Evolutionary conservation across 805 yeast genomes (phyloP).

Genomic region (Candida khao-thaluensis): DNA sequence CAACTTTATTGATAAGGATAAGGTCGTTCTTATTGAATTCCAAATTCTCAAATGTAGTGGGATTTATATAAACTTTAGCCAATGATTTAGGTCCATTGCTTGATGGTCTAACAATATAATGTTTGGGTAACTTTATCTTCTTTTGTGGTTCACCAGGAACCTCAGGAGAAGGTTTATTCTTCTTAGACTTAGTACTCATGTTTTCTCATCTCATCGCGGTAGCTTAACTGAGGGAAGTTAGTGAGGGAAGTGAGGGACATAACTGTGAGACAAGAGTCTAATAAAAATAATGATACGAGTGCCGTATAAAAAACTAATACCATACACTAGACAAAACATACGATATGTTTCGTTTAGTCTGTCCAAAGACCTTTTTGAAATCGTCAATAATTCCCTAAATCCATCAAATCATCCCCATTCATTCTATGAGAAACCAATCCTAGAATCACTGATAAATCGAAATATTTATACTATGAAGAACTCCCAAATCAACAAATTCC

Average conservation of each 20-base stretch:
- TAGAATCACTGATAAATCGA: slow-evolving; percentile 2
- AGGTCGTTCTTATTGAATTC: slow-evolving; percentile 48
- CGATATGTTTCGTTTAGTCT: too few species aligned
- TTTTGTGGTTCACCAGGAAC: slow-evolving; percentile 11
- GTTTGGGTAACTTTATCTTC: slow-evolving; percentile 40
- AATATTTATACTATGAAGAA: slow-evolving; percentile 5
- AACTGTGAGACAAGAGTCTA: too few species aligned
- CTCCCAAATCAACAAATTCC: slow-evolving; percentile 1
- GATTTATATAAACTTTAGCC: slow-evolving; percentile 41
- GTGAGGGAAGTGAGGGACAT: background rate
- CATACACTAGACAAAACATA: too few species aligned
- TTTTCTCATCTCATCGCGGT: slow-evolving; percentile 10
- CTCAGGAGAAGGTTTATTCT: slow-evolving; percentile 5
- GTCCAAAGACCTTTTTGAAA: slow-evolving; percentile 9
- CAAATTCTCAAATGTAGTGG: slow-evolving; percentile 45
- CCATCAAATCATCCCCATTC: slow-evolving; percentile 11
- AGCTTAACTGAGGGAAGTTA: too few species aligned
- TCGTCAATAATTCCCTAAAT: background rate
- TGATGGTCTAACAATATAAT: slow-evolving; percentile 40
- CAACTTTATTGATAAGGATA: slow-evolving; percentile 41
- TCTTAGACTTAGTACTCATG: slow-evolving; percentile 14
- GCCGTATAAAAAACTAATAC: too few species aligned
- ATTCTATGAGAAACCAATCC: slow-evolving; percentile 16
- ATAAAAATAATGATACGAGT: too few species aligned
- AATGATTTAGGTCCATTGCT: slow-evolving; percentile 25